Conservation (phyloP, 1,139 yeast species). For the Yamadazyma pseudoaaseri region DNA sequence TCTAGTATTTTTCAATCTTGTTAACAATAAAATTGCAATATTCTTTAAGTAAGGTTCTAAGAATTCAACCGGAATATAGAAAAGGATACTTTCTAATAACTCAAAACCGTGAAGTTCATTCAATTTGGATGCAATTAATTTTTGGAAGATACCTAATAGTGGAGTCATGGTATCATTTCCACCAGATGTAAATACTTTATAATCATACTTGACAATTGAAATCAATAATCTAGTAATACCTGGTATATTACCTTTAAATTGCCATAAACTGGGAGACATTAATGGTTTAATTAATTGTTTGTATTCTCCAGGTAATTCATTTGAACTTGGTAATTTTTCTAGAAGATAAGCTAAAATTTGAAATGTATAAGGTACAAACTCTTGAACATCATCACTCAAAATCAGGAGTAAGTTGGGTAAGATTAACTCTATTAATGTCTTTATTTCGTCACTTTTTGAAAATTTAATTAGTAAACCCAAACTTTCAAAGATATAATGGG, state of each 20-base stretch:
- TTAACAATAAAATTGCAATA: constrained; percentile 71
- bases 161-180: constrained; percentile 58
- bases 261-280: constrained; percentile 90
- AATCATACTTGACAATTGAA: constrained; percentile 67
- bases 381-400: constrained; percentile 84
- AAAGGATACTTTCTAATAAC: constrained; percentile 66
- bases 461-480: constrained; percentile 73
- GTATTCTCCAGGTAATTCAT: constrained; percentile 58
- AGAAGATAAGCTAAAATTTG: constrained; percentile 81
- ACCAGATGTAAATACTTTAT: constrained; percentile 42
- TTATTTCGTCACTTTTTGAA: constrained; percentile 24
- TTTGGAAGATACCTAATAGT: constrained; percentile 94
- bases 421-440: constrained; percentile 51
- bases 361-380: constrained; percentile 89
- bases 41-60: constrained; percentile 64
- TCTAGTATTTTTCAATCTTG: constrained; percentile 75
- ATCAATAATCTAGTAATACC: constrained; percentile 81
- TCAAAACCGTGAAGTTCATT: constrained; percentile 86
- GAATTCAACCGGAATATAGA: constrained; percentile 49
- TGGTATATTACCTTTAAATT: constrained; percentile 87
- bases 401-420: constrained; percentile 69
- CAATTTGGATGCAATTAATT: constrained; percentile 78
- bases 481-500: constrained; percentile 88
- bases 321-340: constrained; percentile 54
- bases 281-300: constrained; percentile 74